Evolutionary conservation across 2,329 filamentous ascomycete genomes (phyloP), one percentile per base, ranked within the genome.

Genomic region (Elsinoe ampelina): DNA sequence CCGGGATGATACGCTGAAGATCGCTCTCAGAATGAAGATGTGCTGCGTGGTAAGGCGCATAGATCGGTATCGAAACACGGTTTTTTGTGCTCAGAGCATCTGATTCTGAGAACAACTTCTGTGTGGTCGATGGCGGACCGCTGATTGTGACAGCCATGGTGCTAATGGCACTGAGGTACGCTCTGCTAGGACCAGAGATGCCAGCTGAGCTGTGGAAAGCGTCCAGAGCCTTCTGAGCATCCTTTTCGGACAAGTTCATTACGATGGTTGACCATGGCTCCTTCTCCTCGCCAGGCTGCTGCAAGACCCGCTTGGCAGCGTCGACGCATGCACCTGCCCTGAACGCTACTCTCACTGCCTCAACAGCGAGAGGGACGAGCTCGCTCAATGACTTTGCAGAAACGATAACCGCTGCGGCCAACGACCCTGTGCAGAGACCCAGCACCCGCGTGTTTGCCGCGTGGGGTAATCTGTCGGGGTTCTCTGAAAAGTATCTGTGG

Each of bases 201-300:
- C 71, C 72, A 65, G 79, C 76, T 45, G 75, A 68, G 58, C 73
- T 67, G 68, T 86, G 79, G 70, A 86, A 87, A n/a, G 75, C 72
- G 42, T 69, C 71, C 8, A 86, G 72, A 12, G 75, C 73, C 41
- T 70, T 70, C 63, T 73, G 75, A 3, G 79, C 79, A 17, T 77
- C 72, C 35, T 74, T 67, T 61, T 82, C 78, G 42, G 72, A 75
- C 42, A 78, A 72, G 43, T 76, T 78, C n/a, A 82, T 75, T 55
- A 86, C 75, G 60, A 86, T 80, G 58, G 80, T 82, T 6, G 84
- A 85, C 85, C 85, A 88, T 64, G 80, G 79, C 61, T 82, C 77
- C 61, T 80, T 74, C 11, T 79, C 75, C 57, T 81, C 65, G 5
- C 73, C 71, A 35, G 74, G 70, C 54, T 83, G 79, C 61, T 82